Conservation (phyloP, 345 rosid species). For the Melaleuca quinquenervia region DNA sequence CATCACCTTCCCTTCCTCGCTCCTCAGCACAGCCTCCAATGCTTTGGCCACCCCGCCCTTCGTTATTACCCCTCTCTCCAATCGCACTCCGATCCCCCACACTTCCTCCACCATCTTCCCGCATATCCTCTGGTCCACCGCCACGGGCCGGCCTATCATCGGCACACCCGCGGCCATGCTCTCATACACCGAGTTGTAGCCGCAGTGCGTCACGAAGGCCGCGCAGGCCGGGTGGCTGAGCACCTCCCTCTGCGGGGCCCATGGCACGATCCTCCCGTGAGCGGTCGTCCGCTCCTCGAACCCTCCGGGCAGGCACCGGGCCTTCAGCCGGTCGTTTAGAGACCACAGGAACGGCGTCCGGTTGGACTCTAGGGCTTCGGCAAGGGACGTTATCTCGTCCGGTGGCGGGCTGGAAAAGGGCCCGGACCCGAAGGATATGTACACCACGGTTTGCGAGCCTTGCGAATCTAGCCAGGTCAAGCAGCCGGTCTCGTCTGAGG, state of each 20-base stretch:
- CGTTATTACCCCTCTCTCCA: slow-evolving; percentile 18
- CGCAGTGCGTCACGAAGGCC: slow-evolving; percentile 43
- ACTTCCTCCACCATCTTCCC: slow-evolving; percentile 38
- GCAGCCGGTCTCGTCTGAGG: slow-evolving; percentile 29
- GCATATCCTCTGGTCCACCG: slow-evolving; percentile 38
- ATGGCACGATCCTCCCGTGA: slow-evolving; percentile 38
- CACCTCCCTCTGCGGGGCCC: slow-evolving; percentile 50
- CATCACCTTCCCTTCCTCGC: slow-evolving; percentile 27
- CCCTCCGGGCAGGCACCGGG: slow-evolving; percentile 6
- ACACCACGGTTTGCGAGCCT: slow-evolving; percentile 23
- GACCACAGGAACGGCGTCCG: slow-evolving; percentile 24
- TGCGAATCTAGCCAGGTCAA: slow-evolving; percentile 41
- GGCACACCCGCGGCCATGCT: slow-evolving; percentile 42
- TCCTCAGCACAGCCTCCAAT: slow-evolving; percentile 20
- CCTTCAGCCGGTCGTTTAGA: neutral
- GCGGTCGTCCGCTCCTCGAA: slow-evolving; percentile 22
- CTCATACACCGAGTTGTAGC: slow-evolving; percentile 44
- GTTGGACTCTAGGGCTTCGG: slow-evolving; percentile 35
- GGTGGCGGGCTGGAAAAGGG: slow-evolving; percentile 10
- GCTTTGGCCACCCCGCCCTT: slow-evolving; percentile 16
- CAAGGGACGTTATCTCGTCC: slow-evolving; percentile 36
- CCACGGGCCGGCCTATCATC: slow-evolving; percentile 47
- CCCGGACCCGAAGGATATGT: slow-evolving; percentile 49
- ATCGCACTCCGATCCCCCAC: slow-evolving; percentile 35
- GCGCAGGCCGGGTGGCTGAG: slow-evolving; percentile 30